Percentiles rank a stretch among this genome's conserved stretches.
Evolutionary conservation across 2,329 filamentous ascomycete genomes (phyloP).

Genomic region (Penicillium paneum): DNA sequence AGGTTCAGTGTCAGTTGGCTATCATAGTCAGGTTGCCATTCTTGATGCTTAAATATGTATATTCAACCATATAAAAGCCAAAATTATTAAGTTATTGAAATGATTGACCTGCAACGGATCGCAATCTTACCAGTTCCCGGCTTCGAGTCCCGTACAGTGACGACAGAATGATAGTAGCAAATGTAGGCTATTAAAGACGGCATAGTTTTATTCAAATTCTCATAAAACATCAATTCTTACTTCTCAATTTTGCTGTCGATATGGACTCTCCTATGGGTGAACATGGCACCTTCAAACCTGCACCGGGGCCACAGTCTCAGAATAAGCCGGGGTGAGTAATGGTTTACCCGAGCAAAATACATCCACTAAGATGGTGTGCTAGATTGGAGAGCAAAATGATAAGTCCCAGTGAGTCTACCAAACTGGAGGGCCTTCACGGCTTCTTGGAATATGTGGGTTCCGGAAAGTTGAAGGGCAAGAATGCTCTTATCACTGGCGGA

Average conservation of each 20-base stretch:
- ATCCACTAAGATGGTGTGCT: neutral
- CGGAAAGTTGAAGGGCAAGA: constrained; percentile 51
- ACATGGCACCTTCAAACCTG: constrained; percentile 24
- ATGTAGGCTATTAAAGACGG: neutral
- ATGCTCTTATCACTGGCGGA: constrained; percentile 55
- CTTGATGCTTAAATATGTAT: neutral
- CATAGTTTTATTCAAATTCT: neutral
- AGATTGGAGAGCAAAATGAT: constrained; percentile 23
- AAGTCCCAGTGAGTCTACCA: constrained; percentile 35
- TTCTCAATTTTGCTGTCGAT: neutral
- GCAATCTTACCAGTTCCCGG: neutral
- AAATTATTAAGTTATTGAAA: neutral
- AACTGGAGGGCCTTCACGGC: constrained; percentile 26
- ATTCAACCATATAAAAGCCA: neutral
- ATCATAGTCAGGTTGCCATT: neutral
- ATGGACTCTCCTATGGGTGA: constrained; percentile 27
- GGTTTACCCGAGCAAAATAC: neutral
- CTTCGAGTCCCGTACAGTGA: constrained; percentile 16
- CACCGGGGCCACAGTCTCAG: constrained; percentile 24
- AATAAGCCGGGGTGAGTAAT: constrained; percentile 27
- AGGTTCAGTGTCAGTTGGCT: neutral
- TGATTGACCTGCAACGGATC: neutral
- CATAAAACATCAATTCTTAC: neutral
- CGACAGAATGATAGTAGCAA: constrained; percentile 23
- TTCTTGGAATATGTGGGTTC: constrained; percentile 45